Evolutionary conservation across 352 stramenopile species (phyloP), one percentile per base, ranked within the genome.

Genomic region (Phytophthora quininea): DNA sequence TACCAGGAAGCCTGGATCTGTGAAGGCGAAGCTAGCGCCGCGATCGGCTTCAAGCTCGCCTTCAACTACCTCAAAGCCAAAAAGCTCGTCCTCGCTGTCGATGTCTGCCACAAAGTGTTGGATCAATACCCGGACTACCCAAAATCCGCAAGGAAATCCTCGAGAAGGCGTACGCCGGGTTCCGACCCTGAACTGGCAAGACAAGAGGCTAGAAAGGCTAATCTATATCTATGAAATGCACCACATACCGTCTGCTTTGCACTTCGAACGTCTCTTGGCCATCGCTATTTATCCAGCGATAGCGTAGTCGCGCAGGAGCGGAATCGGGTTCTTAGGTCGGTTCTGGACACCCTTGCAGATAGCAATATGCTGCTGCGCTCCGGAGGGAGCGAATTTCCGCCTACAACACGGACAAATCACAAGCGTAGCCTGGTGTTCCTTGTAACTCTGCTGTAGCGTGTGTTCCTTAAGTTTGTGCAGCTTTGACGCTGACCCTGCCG

Each of bases 61-160:
- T 98, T 98, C 74, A 98, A 98, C 66, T 98, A 98, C 74, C 80
- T 98, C 49, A 98, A 98, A 74, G 91, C 93, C 33, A 95, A 95
- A 95, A 91, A 93, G 48, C 95, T 86, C 52, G 90, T 98, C 8
- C 69, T 90, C 15, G 84, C 93, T 12, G 96, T 98, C 40, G 93
- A 98, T 63, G 88, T 98, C 7, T 98, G 92, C 67, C 79, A 97
- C 70, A 97, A 97, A 50, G 92, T 98, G 37, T 80, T 98, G 31
- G 80, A 93, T 58, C 82, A 91, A 63, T 98, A 97, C 72, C 95
- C 96, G 11, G 91, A 98, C 62, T 98, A 98, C 73, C 92, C 7
- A 96, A 97, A 76, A 98, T 98, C 60, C 79, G 86, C 29, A 97
- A 97, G 59, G 96, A 98, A 50, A 97, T 98, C 58, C 79, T 98